Evolutionary conservation across 2,329 filamentous ascomycete species (phyloP).

Genomic region (Arthrobotrys entomopaga): DNA sequence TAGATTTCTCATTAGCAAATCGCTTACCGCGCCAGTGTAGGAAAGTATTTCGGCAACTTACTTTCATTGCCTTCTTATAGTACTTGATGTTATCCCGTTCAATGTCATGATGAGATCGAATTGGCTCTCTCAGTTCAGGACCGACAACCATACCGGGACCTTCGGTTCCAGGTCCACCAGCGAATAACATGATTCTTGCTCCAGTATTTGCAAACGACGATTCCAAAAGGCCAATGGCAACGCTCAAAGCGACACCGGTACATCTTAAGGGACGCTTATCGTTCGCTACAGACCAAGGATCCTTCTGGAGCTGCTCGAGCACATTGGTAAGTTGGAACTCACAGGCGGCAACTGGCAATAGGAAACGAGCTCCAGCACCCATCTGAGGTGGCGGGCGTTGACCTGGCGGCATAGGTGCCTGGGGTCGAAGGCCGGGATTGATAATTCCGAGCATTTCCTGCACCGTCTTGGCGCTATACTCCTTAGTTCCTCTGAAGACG

Average conservation of each 20-base stretch:
- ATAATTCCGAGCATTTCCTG: conserved; percentile 96
- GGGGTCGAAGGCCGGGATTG: conserved; percentile 77
- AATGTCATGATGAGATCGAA: conserved; percentile 98
- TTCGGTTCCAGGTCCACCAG: conserved; percentile 92
- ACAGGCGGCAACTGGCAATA: conserved; percentile 92
- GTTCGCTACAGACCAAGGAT: conserved; percentile 96
- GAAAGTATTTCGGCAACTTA: conserved; percentile 61
- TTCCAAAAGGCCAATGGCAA: conserved; percentile 90
- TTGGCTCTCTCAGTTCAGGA: conserved; percentile 92
- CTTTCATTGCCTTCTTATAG: conserved; percentile 98
- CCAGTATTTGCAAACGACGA: conserved; percentile 95
- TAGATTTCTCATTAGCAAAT: conserved; percentile 58
- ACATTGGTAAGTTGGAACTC: conserved; percentile 98
- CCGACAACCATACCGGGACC: conserved; percentile 97
- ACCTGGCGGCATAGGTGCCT: conserved; percentile 68
- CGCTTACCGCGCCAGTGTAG: conserved; percentile 8
- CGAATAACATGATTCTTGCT: conserved; percentile 95
- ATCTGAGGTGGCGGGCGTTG: conserved; percentile 77
- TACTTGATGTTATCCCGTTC: conserved; percentile 99
- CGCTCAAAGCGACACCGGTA: conserved; percentile 94
- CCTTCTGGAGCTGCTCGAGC: conserved; percentile 92
- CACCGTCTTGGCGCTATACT: conserved; percentile 98
- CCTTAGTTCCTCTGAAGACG: conserved; percentile 96
- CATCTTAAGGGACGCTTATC: conserved; percentile 91
- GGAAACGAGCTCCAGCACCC: conserved; percentile 79